Percentiles rank a stretch among this genome's conserved stretches.
phyloP scores from a whole-genome alignment of 768 basidiomycete genomes.

The Psilocybe tampanensis region DNA sequence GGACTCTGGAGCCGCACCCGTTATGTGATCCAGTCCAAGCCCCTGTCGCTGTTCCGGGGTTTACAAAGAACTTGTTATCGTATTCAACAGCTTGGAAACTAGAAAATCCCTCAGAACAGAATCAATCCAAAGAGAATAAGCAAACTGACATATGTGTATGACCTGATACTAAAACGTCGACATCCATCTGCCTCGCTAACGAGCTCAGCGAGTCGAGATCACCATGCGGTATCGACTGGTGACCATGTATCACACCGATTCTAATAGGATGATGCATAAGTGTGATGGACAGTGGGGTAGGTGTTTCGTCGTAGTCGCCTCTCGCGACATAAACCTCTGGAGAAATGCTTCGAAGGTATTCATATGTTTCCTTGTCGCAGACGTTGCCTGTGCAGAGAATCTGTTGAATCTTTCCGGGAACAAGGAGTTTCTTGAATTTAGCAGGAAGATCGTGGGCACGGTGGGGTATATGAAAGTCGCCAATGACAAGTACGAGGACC shows the following conservation, averaged over 20 bases:
- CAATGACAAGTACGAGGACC: slow-evolving; percentile 95
- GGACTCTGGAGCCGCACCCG: slow-evolving; percentile 49
- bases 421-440: slow-evolving; percentile 96
- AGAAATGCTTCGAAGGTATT: slow-evolving; percentile 93
- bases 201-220: slow-evolving; percentile 89
- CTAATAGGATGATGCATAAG: slow-evolving; percentile 84
- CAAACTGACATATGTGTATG: slow-evolving; percentile 90
- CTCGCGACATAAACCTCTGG: slow-evolving; percentile 90
- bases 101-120: background rate
- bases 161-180: slow-evolving; percentile 92
- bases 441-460: slow-evolving; percentile 86
- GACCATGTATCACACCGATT: slow-evolving; percentile 93
- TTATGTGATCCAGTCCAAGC: slow-evolving; percentile 85
- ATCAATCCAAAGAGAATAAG: slow-evolving; percentile 8
- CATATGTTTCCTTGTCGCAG: slow-evolving; percentile 96
- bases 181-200: slow-evolving; percentile 95
- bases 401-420: slow-evolving; percentile 96
- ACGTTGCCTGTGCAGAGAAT: slow-evolving; percentile 98
- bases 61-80: slow-evolving; percentile 91
- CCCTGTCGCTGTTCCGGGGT: slow-evolving; percentile 94
- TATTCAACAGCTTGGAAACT: slow-evolving; percentile 95
- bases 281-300: slow-evolving; percentile 79
- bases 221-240: slow-evolving; percentile 90
- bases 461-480: slow-evolving; percentile 96
- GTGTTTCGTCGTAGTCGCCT: slow-evolving; percentile 93